Conservation (phyloP, 2,329 filamentous ascomycete genomes). For the Arthrobotrys sphaeroides region DNA sequence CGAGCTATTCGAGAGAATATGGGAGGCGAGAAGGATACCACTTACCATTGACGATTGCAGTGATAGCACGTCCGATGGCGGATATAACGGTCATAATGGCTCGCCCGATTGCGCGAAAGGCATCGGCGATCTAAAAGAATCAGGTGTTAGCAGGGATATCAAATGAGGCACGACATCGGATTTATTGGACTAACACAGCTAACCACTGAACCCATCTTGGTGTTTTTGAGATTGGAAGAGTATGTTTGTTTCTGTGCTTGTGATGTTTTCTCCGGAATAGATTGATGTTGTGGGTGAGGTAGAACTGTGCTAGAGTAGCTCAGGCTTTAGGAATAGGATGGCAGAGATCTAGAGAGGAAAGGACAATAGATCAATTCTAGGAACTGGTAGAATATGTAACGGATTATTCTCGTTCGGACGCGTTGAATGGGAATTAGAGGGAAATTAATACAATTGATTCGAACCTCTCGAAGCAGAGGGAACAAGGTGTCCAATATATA, state of each 20-base stretch:
- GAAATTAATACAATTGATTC: background rate
- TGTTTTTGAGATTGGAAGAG: background rate
- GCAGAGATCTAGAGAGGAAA: background rate
- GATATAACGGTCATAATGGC: conserved; percentile 51
- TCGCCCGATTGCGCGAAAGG: conserved; percentile 37
- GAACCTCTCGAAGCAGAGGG: no score
- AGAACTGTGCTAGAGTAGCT: background rate
- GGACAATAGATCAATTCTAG: background rate
- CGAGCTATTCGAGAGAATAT: background rate
- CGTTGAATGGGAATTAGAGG: no score
- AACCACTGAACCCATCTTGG: conserved; percentile 47
- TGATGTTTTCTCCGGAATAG: background rate
- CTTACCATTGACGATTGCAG: conserved; percentile 48
- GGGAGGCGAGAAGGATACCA: background rate
- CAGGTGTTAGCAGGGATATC: background rate
- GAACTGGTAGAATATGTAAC: no score
- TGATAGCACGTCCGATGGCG: conserved; percentile 41
- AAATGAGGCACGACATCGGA: background rate
- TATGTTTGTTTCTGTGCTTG: background rate
- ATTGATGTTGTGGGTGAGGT: background rate
- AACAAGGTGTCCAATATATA: background rate
- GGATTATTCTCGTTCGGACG: no score
- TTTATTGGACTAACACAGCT: conserved; percentile 29
- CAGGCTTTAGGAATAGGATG: background rate
- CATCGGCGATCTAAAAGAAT: conserved; percentile 30